phyloP scores from a whole-genome alignment of 495 filamentous ascomycete species.

The Cercophora samala region DNA sequence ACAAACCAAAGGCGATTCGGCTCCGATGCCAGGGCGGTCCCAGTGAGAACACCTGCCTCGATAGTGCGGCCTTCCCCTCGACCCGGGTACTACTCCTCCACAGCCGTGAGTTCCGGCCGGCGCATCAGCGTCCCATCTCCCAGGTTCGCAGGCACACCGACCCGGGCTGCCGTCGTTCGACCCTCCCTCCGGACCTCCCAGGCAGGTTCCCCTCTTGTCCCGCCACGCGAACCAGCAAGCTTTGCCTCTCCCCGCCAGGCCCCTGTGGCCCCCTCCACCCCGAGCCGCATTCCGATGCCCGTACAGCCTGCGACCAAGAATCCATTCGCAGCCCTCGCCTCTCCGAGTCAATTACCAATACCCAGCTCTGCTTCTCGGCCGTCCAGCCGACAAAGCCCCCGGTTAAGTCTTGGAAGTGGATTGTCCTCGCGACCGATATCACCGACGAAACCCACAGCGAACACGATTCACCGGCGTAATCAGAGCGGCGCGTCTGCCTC shows the following conservation, averaged over 20 bases:
- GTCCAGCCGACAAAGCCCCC: constrained; percentile 7
- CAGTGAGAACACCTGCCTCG: constrained; percentile 13
- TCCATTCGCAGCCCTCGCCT: constrained; percentile 13
- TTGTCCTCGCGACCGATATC: constrained; percentile 16
- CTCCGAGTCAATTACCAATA: background rate
- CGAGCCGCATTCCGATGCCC: constrained; percentile 42
- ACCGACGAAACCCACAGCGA: constrained; percentile 22
- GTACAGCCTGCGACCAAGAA: constrained; percentile 2
- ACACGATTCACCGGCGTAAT: constrained; percentile 33
- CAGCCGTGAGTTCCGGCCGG: constrained; percentile 24
- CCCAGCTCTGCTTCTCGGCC: constrained; percentile 21
- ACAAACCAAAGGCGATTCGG: constrained; percentile 23
- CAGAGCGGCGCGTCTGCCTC: constrained; percentile 34
- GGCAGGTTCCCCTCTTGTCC: constrained; percentile 43
- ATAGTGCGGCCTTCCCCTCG: constrained; percentile 17
- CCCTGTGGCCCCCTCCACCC: constrained; percentile 17
- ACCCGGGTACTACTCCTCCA: constrained; percentile 23
- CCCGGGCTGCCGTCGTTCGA: constrained; percentile 26
- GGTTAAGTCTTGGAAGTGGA: constrained; percentile 12
- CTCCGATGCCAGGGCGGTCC: constrained; percentile 6
- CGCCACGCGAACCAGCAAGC: constrained; percentile 46
- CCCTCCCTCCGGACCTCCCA: constrained; percentile 41
- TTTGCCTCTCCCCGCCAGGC: constrained; percentile 50
- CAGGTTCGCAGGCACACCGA: constrained; percentile 30
- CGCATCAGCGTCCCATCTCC: constrained; percentile 42